phyloP scores from a whole-genome alignment of 768 basidiomycete species.

The Lactarius sp. region DNA sequence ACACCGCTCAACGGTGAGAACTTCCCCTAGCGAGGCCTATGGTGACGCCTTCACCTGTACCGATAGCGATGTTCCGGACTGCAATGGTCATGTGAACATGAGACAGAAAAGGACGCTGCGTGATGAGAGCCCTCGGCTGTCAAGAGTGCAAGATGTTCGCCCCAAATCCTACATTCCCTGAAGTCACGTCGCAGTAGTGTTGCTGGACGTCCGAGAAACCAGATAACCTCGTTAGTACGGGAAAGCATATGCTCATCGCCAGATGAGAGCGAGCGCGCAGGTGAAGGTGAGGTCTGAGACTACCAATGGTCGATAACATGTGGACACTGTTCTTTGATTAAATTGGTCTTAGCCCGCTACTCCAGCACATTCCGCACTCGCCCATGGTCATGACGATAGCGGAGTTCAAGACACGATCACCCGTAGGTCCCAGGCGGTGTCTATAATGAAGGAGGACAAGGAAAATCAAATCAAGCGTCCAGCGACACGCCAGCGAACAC shows the following conservation, averaged over 20 bases:
- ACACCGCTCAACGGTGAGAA: no score
- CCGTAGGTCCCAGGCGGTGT: background rate
- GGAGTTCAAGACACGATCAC: background rate
- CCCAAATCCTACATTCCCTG: background rate
- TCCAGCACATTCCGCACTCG: no score
- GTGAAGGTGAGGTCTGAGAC: background rate
- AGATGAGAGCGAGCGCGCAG: background rate
- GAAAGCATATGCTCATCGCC: background rate
- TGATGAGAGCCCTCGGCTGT: no score
- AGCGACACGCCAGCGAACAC: background rate
- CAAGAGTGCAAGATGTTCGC: background rate
- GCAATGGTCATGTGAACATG: background rate
- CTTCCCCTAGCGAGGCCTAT: background rate
- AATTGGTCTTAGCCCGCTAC: no score
- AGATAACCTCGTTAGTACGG: background rate
- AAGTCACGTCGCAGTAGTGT: background rate
- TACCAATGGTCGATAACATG: background rate
- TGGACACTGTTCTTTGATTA: background rate
- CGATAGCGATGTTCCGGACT: background rate
- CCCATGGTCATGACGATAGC: no score
- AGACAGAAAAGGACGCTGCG: no score
- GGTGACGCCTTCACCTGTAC: background rate
- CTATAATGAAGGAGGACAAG: background rate
- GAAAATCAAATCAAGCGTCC: background rate
- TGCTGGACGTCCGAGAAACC: background rate